Percentiles rank a stretch among this genome's conserved stretches.
phyloP scores from a whole-genome alignment of 192 early-diverging fungal genomes.

The Oehlia diaphana region DNA sequence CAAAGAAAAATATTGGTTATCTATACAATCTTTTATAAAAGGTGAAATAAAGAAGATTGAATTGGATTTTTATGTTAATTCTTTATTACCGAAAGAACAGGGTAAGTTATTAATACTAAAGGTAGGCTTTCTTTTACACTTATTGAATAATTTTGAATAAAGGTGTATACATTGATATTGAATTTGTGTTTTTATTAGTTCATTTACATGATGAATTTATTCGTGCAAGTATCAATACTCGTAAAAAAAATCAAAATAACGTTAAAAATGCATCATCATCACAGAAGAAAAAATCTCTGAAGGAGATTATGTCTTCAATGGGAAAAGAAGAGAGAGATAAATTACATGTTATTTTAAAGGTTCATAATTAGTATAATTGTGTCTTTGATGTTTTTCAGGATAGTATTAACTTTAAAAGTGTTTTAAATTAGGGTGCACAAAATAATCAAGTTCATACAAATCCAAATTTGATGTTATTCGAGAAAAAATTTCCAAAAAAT shows the following conservation, averaged over 20 bases:
- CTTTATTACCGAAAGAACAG: not conserved
- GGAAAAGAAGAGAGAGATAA: slow-evolving; percentile 9
- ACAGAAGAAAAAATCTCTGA: not conserved
- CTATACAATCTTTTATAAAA: not conserved
- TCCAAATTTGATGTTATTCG: not conserved
- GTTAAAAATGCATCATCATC: not conserved
- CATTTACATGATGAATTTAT: slow-evolving; percentile 15
- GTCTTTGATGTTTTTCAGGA: not conserved
- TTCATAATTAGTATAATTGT: not conserved
- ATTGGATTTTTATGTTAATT: slow-evolving; percentile 1
- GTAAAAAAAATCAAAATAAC: not conserved
- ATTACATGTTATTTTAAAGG: slow-evolving; percentile 7
- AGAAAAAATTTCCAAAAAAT: not conserved
- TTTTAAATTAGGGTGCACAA: not conserved
- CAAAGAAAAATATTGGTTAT: slow-evolving; percentile 5
- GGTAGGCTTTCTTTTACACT: not conserved
- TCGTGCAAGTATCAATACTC: not conserved
- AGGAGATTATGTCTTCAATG: not conserved
- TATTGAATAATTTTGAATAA: not conserved
- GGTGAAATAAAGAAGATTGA: slow-evolving; percentile 1
- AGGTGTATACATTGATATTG: not conserved
- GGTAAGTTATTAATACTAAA: not conserved
- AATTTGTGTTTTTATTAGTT: not conserved
- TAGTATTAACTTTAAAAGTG: not conserved
- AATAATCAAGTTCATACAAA: not conserved